Base-by-base conservation (phyloP, 495 filamentous ascomycete species). In the Thermothielavioides terrestris region DNA sequence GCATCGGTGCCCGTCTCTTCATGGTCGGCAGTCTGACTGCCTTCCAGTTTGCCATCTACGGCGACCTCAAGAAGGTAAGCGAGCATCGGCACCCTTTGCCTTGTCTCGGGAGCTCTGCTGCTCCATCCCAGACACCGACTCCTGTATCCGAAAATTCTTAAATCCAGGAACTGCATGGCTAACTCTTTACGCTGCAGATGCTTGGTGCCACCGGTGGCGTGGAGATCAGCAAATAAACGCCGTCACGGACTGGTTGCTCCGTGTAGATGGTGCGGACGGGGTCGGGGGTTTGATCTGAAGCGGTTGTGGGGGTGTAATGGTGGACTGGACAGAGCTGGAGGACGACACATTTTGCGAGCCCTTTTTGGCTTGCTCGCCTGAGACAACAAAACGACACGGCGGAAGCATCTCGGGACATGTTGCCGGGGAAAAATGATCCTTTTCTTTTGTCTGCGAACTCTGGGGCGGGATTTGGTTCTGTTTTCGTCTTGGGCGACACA, bases 1-100 rank as follows among this genome's bases (percentile, higher is more conserved):
- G 87, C 73, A 83, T 92, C 56, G 84, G 83, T 51, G 83, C 86
- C 45, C 77, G 84, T 68, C 68, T 88, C 25, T 82, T 88, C 69
- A 79, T 81, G 70, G 81, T 86, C 43, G 82, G 85, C 53, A 78
- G 77, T 32, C 66, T 88, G 62, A 90, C 85, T 39, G 85, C 86
- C 37, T 82, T 84, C 57, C 86, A 91, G 68, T 89, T 91, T 58
- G 86, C 84, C 55, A 89, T 91, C 65, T 89, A 89, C 63, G 85
- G 86, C 61, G 78, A 83, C 58, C 80, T 82, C 56, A 81, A 81
- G 68, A 77, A 18, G 8, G 31, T n/a, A n/a, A n/a, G n/a, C n/a
- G n/a, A n/a, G n/a, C n/a, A n/a, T n/a, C n/a, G n/a, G n/a, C n/a
- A n/a, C n/a, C n/a, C n/a, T n/a, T n/a, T n/a, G n/a, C n/a, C n/a